Evolutionary conservation across 1,284 basidiomycete genomes (phyloP).

Genomic region (Cryptococcus sp.): DNA sequence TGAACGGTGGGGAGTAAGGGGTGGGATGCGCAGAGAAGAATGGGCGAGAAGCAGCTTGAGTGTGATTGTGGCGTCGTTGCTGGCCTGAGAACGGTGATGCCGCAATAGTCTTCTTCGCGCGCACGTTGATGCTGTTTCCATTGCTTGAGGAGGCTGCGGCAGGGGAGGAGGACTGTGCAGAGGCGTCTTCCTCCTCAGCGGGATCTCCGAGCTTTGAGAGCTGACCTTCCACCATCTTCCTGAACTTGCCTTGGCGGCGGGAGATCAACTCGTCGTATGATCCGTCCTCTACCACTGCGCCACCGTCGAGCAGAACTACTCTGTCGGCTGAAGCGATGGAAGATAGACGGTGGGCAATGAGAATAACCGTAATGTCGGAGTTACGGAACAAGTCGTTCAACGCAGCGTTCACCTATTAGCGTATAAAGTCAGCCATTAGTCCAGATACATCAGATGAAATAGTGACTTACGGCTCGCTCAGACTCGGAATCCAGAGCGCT

Average conservation of each 20-base stretch:
- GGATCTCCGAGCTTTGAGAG: constrained; percentile 47
- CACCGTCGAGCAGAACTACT: constrained; percentile 56
- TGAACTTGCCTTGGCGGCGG: constrained; percentile 43
- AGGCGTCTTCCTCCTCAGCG: background rate
- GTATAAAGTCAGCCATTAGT: constrained; percentile 27
- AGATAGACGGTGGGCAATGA: constrained; percentile 57
- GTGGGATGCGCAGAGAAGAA: constrained; percentile 35
- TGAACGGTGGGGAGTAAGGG: constrained; percentile 15
- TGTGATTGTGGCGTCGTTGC: constrained; percentile 22
- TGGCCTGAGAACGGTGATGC: constrained; percentile 1
- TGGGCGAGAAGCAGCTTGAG: constrained; percentile 22
- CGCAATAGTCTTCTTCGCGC: constrained; percentile 1
- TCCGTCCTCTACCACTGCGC: constrained; percentile 55
- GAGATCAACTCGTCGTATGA: constrained; percentile 54
- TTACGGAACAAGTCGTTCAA: constrained; percentile 54
- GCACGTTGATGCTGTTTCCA: background rate
- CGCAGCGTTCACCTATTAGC: constrained; percentile 53
- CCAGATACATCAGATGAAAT: background rate
- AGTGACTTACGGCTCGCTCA: constrained; percentile 36
- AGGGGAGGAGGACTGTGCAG: background rate
- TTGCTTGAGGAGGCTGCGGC: background rate
- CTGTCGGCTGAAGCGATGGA: constrained; percentile 56
- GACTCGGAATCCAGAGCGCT: constrained; percentile 48
- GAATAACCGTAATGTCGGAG: constrained; percentile 57
- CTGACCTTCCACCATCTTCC: constrained; percentile 52